Evolutionary conservation across 208 protist genomes (phyloP), one percentile per base, ranked within the genome.

Genomic region (Leishmania lainsoni): DNA sequence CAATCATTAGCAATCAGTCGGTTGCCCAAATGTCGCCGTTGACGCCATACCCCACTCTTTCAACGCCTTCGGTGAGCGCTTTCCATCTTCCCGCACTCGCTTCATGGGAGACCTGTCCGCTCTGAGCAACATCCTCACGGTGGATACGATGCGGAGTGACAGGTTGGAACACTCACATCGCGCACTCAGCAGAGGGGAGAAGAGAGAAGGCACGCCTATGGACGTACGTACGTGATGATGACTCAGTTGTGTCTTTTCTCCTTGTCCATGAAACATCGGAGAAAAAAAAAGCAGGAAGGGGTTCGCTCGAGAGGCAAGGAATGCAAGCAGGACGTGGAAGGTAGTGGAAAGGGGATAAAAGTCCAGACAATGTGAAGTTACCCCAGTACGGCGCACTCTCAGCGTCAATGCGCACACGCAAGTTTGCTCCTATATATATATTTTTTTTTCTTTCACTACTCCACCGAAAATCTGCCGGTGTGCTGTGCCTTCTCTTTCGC

Each of bases 61-160:
- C 52, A 77, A 77, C 73, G 2, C n/a, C 73, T 77, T 77, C 73
- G 17, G 9, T 77, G 54, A 77, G 16, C 56, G 66, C 35, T 20
- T 32, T 65, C 35, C 22, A 35, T 45, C 39, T 48, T 20, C 54
- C 73, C 8, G 6, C 73, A 9, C 56, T 56, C 5, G 48, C 73
- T 59, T 29, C 17, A 56, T 51, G 48, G 73, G 51, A 77, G 14
- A 39, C 26, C 32, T n/a, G 32, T 32, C 73, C 8, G 52, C 29
- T 29, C 20, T 77, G 35, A 77, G 0, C 10, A 52, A 17, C 52
- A 76, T 10, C 70, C 48, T 22, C n/a, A 42, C n/a, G 32, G n/a
- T 17, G 29, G 12, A 22, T n/a, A 71, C 39, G 66, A n/a, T 14
- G 29, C 59, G 29, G n/a, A 16, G 20, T 35, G 8, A n/a, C n/a